A percentile compares a stretch with the other conserved stretches of the same genome.
Conservation (phyloP, 1,284 basidiomycete genomes). For the Malassezia pachydermatis region DNA sequence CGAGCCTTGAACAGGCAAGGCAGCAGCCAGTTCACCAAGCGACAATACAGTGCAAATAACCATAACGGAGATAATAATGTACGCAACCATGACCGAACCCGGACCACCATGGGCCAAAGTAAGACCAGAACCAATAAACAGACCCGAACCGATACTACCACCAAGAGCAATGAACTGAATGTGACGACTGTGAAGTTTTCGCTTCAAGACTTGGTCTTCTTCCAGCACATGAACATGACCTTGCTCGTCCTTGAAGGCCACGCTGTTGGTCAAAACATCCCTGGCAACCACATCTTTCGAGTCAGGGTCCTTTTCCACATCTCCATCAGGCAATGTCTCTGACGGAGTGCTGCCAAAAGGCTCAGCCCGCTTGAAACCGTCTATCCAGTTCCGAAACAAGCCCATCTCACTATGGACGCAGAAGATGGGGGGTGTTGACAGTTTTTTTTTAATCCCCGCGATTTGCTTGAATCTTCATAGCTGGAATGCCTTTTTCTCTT, state of each 20-base stretch:
- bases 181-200: conserved; percentile 30
- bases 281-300: conserved; percentile 8
- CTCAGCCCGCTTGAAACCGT: conserved; percentile 20
- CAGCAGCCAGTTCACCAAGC: conserved; percentile 40
- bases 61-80: conserved; percentile 40
- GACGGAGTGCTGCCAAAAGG: conserved; percentile 2
- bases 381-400: conserved; percentile 16
- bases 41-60: conserved; percentile 49
- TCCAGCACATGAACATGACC: conserved; percentile 7
- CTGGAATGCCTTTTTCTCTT: no score
- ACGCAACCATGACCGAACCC: conserved; percentile 48
- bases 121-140: conserved; percentile 51
- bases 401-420: conserved; percentile 10
- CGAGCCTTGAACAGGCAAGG: conserved; percentile 41
- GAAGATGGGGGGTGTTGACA: no score
- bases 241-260: conserved; percentile 13
- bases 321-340: background rate
- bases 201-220: conserved; percentile 28
- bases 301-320: background rate
- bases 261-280: conserved; percentile 15
- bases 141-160: conserved; percentile 52
- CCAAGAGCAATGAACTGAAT: conserved; percentile 41
- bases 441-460: no score
- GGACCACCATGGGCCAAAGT: conserved; percentile 53
- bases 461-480: no score